Base-by-base conservation (phyloP, 352 stramenopile genomes). In the Aphanomyces euteiches region DNA sequence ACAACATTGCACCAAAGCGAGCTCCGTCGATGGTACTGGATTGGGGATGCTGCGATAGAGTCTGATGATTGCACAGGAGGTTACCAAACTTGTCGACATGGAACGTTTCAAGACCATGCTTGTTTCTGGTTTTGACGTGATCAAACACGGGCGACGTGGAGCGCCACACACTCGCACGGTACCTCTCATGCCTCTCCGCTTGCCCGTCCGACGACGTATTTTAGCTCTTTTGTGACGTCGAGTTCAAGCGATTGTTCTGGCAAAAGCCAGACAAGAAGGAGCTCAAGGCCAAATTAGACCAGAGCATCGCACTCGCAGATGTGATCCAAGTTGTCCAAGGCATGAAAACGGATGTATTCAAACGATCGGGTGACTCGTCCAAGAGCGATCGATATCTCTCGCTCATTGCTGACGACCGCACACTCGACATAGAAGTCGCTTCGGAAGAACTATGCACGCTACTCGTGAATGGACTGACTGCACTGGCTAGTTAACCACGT, bases 171-270 rank as follows among this genome's bases (percentile, higher is more conserved):
- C 77, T 28, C 83, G 85, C 34, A 78, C 84, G 36, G 78, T 69
- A 41, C 34, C 28, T 17, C 37, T 13, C 28, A 47, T 63, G 1
- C 12, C 28, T 28, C 28, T 28, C 2, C 28, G 28, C 28, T 28
- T 28, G 28, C 28, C 28, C 28, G 28, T 28, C 28, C 28, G 28
- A 28, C 28, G 2, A 28, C 28, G 0, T 28, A 28, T 19, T 19
- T 7, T 69, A 69, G 63, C 41, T 90, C 21, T 92, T 89, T 73
- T 81, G 80, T 3, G 85, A 92, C 60, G 73, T 92, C 67, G 80
- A 85, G 56, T 81, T 90, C 56, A 90, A 90, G 65, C 82, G 85
- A 54, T 78, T 90, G 34, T 92, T 92, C 69, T 92, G 85, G 85
- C 83, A 90, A 72, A 92, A 92, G 53, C 77, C 84, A 4, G 74